Evolutionary conservation across 164 flowering plant genomes (phyloP), one percentile per base, ranked within the genome.

Genomic region (Liquidambar formosana): DNA sequence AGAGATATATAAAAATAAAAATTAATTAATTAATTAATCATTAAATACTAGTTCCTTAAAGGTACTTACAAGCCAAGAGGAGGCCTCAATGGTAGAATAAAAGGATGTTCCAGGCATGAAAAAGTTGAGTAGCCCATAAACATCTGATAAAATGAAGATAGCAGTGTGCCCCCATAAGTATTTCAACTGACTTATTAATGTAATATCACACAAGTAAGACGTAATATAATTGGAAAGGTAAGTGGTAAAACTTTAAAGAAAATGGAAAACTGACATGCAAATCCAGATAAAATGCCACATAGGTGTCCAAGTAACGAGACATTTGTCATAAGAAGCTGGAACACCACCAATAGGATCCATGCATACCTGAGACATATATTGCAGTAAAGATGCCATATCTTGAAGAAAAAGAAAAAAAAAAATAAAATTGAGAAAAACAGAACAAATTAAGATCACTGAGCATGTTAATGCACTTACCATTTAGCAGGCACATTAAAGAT

Each of bases 201-300:
- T 23, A 54, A 51, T 18, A 22, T 44, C 26, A 15, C 41, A 28
- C 4, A 41, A 18, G 16, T 19, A 44, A 59, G 23, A 28, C 12
- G 10, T 12, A 61, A 41, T 41, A 15, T 11, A 46, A 18, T 18
- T 10, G 16, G 27, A 53, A 51, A 48, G 62, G 25, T n/a, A 14
- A 47, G 18, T 63, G n/a, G 18, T 8, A 51, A 62, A 53, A 14
- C 11, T n/a, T 28, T 52, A 62, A 44, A 43, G 38, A 59, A 38
- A 66, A 70, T 14, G 28, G 60, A 65, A 66, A 58, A 79, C 92
- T 47, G 68, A 92, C 99, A 95, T 76, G 99, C 97, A 86, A 87
- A 95, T 74, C 99, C 99, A 73, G 99, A 91, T 75, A 95, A 78
- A 78, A 95, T 95, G 77, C 99, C 99, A 80, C 97, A 93, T 12